A percentile compares a stretch with the other conserved stretches of the same genome.
Evolutionary conservation across 2,329 filamentous ascomycete species (phyloP).

Genomic region (Fusarium sarcochroum): DNA sequence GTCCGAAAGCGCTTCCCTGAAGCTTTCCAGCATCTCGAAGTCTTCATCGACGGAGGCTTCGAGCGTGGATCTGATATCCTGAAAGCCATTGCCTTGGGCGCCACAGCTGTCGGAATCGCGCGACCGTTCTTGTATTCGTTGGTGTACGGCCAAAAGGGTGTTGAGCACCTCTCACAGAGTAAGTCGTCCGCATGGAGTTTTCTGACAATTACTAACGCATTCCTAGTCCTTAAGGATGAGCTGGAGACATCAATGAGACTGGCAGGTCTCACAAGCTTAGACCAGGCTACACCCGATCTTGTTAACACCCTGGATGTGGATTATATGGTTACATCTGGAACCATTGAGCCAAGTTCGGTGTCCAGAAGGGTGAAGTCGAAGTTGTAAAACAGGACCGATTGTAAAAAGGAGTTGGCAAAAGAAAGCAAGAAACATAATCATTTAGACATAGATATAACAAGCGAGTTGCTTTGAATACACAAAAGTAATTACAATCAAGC

Average conservation of each 20-base stretch:
- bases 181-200: slow-evolving; percentile 46
- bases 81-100: slow-evolving; percentile 67
- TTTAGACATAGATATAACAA: slow-evolving; percentile 5
- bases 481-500: background rate
- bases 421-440: background rate
- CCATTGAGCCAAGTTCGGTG: slow-evolving; percentile 15
- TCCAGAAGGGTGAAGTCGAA: slow-evolving; percentile 22
- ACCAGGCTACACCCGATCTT: slow-evolving; percentile 47
- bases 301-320: slow-evolving; percentile 53
- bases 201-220: background rate
- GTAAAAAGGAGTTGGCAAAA: background rate
- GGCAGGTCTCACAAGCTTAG: slow-evolving; percentile 48
- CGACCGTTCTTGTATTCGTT: slow-evolving; percentile 67
- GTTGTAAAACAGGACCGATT: slow-evolving; percentile 14
- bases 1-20: slow-evolving; percentile 64
- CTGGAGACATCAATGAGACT: slow-evolving; percentile 51
- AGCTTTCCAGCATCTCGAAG: slow-evolving; percentile 63
- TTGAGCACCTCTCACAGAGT: slow-evolving; percentile 69
- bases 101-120: slow-evolving; percentile 67
- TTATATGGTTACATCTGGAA: slow-evolving; percentile 47
- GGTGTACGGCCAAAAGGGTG: slow-evolving; percentile 67
- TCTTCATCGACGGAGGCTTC: slow-evolving; percentile 68
- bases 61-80: slow-evolving; percentile 67
- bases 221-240: slow-evolving; percentile 50
- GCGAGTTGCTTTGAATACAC: slow-evolving; percentile 5